These are phyloP conservation scores for Trichoderma afroharzianum DNA, from an alignment of 2,329 filamentous ascomycete genomes.

Conservation along the genomic window DNA sequence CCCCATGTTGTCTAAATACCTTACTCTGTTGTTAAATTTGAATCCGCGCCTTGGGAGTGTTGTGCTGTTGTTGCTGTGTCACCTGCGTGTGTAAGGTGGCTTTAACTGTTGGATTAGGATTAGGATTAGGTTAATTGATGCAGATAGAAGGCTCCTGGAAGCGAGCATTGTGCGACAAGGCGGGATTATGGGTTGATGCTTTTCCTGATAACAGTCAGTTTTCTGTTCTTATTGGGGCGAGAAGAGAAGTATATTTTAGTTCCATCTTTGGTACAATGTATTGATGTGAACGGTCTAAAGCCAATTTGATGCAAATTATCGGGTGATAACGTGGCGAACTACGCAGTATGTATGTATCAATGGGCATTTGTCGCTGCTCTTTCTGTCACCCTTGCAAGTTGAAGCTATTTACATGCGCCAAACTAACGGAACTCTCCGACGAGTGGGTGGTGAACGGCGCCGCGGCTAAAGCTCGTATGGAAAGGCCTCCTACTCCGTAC, in stretches of 20 bases:
- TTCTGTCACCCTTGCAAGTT: not conserved
- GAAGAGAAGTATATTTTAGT: not conserved
- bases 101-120: not conserved
- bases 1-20: not conserved
- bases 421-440: not conserved
- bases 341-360: not conserved
- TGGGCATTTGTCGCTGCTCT: not conserved
- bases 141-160: not conserved
- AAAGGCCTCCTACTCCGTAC: not conserved
- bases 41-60: not conserved
- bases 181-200: not conserved
- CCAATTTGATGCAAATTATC: fast-evolving
- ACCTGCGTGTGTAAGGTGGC: not conserved
- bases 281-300: not conserved
- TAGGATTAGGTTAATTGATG: not conserved
- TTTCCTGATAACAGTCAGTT: not conserved
- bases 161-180: not conserved
- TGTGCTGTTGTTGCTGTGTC: not conserved
- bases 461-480: not conserved
- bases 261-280: not conserved
- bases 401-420: not conserved
- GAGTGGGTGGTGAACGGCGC: not conserved
- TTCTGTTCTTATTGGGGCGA: not conserved
- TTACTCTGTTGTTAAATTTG: not conserved
- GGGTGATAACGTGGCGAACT: not conserved